Percentiles rank a stretch among this genome's conserved stretches.
Evolutionary conservation across 306 rosid genomes (phyloP).

Genomic region (Neltuma alba): DNA sequence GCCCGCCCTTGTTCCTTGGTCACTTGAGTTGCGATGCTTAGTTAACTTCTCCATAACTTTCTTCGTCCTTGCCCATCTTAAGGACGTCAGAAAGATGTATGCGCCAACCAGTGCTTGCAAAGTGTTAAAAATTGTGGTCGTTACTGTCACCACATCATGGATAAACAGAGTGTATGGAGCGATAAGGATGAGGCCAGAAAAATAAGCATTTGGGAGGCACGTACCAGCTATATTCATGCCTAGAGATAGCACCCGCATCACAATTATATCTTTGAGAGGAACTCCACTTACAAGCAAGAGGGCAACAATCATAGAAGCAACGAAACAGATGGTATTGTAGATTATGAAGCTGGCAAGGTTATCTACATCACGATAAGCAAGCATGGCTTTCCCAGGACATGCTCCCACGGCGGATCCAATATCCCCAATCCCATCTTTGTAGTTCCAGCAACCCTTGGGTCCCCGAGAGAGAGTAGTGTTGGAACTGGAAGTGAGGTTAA

Average conservation of each 20-base stretch:
- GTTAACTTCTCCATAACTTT: neutral
- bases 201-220: too few relatives aligned
- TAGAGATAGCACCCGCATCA: neutral
- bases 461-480: too few relatives aligned
- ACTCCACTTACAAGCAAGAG: neutral
- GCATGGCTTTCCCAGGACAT: neutral
- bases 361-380: too few relatives aligned
- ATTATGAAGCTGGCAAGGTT: neutral
- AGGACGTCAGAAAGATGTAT: accelerated
- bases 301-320: neutral
- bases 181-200: too few relatives aligned
- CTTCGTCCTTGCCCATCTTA: neutral
- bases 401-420: too few relatives aligned
- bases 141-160: too few relatives aligned
- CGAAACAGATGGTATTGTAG: neutral
- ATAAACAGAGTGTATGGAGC: too few relatives aligned
- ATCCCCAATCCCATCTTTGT: too few relatives aligned
- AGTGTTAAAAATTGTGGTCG: too few relatives aligned
- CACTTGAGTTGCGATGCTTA: neutral
- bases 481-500: too few relatives aligned
- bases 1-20: neutral
- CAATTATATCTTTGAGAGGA: neutral
- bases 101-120: neutral
- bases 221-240: neutral
- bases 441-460: neutral